A percentile compares a stretch with the other conserved stretches of the same genome.
Conservation (phyloP, 1,284 basidiomycete genomes). For the Ustilago esculenta region DNA sequence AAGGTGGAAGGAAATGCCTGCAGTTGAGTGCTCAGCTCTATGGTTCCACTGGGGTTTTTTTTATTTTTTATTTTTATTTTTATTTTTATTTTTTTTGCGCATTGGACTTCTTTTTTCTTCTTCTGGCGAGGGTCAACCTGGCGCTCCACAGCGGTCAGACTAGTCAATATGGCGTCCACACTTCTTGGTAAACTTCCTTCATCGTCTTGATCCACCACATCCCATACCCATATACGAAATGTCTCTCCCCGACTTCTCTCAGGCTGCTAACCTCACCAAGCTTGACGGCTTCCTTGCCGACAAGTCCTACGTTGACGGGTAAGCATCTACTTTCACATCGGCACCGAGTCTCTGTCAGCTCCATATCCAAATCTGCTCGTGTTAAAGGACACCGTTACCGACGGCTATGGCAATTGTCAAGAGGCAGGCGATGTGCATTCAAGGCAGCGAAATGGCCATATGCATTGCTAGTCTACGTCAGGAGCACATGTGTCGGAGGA, state of each 20-base stretch:
- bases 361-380: too few relatives aligned
- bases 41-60: neutral
- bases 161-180: neutral
- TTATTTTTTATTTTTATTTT: slow-evolving; percentile 3
- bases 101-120: slow-evolving; percentile 10
- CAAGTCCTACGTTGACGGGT: slow-evolving; percentile 67
- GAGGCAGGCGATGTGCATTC: too few relatives aligned
- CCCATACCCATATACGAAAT: slow-evolving; percentile 42
- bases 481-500: too few relatives aligned
- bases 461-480: too few relatives aligned
- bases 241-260: slow-evolving; percentile 66
- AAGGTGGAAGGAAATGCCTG: slow-evolving; percentile 5
- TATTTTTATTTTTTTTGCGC: slow-evolving; percentile 12
- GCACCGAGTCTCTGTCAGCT: slow-evolving; percentile 14
- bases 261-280: slow-evolving; percentile 55
- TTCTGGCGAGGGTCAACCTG: slow-evolving; percentile 2
- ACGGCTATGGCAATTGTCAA: too few relatives aligned
- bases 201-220: slow-evolving; percentile 17
- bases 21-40: too few relatives aligned
- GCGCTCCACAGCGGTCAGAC: slow-evolving; percentile 1
- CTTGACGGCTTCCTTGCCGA: slow-evolving; percentile 60
- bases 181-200: neutral
- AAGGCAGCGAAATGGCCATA: too few relatives aligned
- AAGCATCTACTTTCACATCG: slow-evolving; percentile 30
- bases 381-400: too few relatives aligned